phyloP scores from a whole-genome alignment of 768 basidiomycete genomes.

The Suillus plorans region DNA sequence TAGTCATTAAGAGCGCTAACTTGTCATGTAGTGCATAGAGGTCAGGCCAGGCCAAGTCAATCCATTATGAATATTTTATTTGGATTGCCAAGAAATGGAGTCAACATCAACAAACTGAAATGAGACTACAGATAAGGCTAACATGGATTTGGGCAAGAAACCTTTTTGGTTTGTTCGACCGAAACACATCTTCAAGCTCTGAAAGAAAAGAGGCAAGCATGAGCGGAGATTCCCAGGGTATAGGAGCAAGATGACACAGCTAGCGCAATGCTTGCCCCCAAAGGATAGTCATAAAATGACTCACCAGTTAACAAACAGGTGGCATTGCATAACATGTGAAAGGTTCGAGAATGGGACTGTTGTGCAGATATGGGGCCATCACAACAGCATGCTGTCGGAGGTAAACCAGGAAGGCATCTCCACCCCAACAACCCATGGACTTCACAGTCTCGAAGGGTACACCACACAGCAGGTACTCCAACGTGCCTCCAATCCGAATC shows the following conservation, averaged over 20 bases:
- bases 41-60: too few species aligned
- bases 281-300: background rate
- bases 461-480: constrained; percentile 26
- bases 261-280: background rate
- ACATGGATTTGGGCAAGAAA: background rate
- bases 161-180: background rate
- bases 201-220: background rate
- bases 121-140: too few species aligned
- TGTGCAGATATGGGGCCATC: constrained; percentile 27
- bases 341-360: constrained; percentile 6
- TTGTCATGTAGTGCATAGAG: too few species aligned
- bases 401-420: constrained; percentile 29
- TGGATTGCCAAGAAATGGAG: too few species aligned
- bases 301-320: background rate
- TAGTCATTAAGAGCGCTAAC: too few species aligned
- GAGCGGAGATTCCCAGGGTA: background rate
- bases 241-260: background rate
- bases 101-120: too few species aligned
- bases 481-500: constrained; percentile 28
- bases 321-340: constrained; percentile 13
- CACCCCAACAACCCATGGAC: constrained; percentile 31
- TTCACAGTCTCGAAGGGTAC: constrained; percentile 33
- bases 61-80: too few species aligned
- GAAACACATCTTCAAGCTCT: background rate
- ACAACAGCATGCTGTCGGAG: constrained; percentile 29